A percentile compares a stretch with the other conserved stretches of the same genome.
phyloP scores from a whole-genome alignment of 805 yeast species.

The Millerozyma miso region DNA sequence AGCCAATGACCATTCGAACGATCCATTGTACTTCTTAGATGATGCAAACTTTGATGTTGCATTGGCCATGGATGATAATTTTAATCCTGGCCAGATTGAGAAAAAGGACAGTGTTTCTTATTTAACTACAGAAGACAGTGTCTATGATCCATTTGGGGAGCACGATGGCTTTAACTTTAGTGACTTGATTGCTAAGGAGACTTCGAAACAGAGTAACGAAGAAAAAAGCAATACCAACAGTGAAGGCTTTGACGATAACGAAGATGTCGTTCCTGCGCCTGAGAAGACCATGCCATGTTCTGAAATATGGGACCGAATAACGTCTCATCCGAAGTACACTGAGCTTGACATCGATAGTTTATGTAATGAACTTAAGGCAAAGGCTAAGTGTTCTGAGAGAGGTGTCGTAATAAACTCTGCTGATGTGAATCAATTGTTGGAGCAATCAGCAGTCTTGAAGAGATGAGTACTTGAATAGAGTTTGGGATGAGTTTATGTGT shows the following conservation, averaged over 20 bases:
- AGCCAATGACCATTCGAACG: constrained; percentile 18
- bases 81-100: constrained; percentile 8
- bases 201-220: constrained; percentile 7
- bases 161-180: constrained; percentile 33
- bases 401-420: constrained; percentile 84
- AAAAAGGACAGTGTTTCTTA: constrained; percentile 35
- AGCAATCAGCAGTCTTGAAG: constrained; percentile 18
- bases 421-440: constrained; percentile 64
- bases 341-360: constrained; percentile 93
- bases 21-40: constrained; percentile 45
- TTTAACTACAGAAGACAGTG: constrained; percentile 53
- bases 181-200: constrained; percentile 26
- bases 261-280: constrained; percentile 64
- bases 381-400: constrained; percentile 91
- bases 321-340: constrained; percentile 88
- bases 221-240: neutral
- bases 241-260: constrained; percentile 14
- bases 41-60: constrained; percentile 51
- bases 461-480: neutral
- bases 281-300: constrained; percentile 65
- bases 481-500: neutral
- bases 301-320: constrained; percentile 94
- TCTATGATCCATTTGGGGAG: constrained; percentile 49
- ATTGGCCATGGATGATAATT: constrained; percentile 41
- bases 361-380: constrained; percentile 81